Percentiles rank a stretch among this genome's conserved stretches.
These are phyloP conservation scores for Paecilomyces formosus DNA, from an alignment of 2,329 filamentous ascomycete genomes.

Conservation along the genomic window DNA sequence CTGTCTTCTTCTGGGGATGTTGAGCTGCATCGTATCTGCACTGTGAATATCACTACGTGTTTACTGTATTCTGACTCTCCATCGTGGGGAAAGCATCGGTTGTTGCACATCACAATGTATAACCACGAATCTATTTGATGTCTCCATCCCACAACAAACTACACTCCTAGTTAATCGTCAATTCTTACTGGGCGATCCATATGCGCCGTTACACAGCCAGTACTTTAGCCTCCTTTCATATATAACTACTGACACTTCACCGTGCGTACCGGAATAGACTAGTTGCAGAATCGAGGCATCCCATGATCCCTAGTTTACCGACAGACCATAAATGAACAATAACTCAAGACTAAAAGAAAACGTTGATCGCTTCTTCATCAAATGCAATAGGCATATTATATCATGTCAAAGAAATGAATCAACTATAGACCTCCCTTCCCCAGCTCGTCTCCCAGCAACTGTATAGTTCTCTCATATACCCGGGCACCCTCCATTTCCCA, in stretches of 20 bases:
- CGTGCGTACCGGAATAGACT: neutral
- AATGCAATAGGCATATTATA: neutral
- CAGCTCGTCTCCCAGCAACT: conserved; percentile 63
- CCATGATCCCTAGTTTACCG: neutral
- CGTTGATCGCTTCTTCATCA: neutral
- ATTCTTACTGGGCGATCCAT: neutral
- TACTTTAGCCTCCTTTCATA: too few relatives aligned
- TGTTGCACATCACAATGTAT: neutral
- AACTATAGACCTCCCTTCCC: conserved; percentile 31
- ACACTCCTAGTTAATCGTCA: neutral
- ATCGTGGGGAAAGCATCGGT: too few relatives aligned
- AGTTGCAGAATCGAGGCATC: neutral
- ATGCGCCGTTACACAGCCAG: too few relatives aligned
- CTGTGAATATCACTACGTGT: too few relatives aligned
- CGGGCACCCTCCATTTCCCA: conserved; percentile 63
- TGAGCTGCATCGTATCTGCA: neutral
- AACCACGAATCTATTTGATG: neutral
- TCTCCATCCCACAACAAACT: neutral
- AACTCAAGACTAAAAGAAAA: neutral
- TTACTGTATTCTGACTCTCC: too few relatives aligned
- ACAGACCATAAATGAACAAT: neutral
- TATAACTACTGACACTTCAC: neutral
- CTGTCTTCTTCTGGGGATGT: neutral
- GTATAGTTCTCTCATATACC: conserved; percentile 74
- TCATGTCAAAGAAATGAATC: neutral